Evolutionary conservation across 345 rosid genomes (phyloP).

Genomic region (Eucalyptus coolabah): DNA sequence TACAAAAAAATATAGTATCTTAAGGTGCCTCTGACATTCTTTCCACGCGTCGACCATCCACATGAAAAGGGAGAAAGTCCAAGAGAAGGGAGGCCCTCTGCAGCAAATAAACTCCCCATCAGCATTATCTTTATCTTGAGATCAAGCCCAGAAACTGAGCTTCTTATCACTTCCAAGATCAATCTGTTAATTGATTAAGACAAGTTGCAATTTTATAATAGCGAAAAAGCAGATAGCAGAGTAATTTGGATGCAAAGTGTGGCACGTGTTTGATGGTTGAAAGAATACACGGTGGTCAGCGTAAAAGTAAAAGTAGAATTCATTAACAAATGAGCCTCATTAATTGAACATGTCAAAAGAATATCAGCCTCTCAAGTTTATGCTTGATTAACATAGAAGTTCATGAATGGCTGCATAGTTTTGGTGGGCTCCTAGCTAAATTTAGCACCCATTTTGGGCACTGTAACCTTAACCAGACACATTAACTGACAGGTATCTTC

Average conservation of each 20-base stretch:
- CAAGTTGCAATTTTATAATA: neutral
- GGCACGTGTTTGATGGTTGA: neutral
- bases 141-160: neutral
- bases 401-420: neutral
- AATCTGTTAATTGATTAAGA: neutral
- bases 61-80: slow-evolving; percentile 87
- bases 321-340: neutral
- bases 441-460: neutral
- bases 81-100: slow-evolving; percentile 85
- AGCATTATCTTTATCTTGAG: neutral
- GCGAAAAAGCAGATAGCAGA: neutral
- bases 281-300: neutral
- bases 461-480: neutral
- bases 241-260: neutral
- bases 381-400: neutral
- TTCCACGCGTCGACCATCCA: slow-evolving; percentile 57
- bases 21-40: slow-evolving; percentile 40
- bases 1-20: neutral
- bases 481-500: neutral
- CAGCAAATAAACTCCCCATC: slow-evolving; percentile 3
- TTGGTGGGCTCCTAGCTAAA: neutral
- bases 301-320: neutral
- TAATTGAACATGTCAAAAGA: neutral
- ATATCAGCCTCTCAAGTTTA: neutral
- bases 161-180: neutral